Percentiles rank a stretch among this genome's conserved stretches.
Evolutionary conservation across 371 early-diverging fungal species (phyloP).

Genomic region (Dichotomocladium elegans): DNA sequence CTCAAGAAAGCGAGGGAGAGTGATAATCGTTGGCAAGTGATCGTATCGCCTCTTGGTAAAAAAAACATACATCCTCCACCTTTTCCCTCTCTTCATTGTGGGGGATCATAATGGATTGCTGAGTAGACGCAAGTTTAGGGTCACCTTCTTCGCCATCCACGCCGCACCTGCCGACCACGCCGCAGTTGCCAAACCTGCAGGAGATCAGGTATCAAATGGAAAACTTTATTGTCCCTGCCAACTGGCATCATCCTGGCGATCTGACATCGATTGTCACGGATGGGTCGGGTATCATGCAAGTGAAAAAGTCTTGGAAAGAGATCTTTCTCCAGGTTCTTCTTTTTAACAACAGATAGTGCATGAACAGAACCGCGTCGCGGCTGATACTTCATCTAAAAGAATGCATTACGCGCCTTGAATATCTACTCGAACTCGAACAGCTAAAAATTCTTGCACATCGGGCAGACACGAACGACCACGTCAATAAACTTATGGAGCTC

Average conservation of each 20-base stretch:
- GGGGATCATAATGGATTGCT: too few species aligned
- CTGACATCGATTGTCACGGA: neutral
- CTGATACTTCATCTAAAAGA: neutral
- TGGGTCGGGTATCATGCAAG: neutral
- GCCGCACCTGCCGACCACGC: neutral
- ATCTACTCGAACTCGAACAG: slow-evolving; percentile 2
- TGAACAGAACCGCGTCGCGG: neutral
- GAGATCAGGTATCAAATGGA: slow-evolving; percentile 7
- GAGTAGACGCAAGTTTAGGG: too few species aligned
- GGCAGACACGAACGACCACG: neutral
- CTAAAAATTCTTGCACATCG: neutral
- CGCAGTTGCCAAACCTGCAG: neutral
- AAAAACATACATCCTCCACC: neutral
- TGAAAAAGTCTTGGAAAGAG: too few species aligned
- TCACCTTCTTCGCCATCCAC: neutral
- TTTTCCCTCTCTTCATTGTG: too few species aligned
- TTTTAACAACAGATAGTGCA: neutral
- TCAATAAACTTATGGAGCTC: slow-evolving; percentile 1
- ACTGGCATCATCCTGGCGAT: neutral
- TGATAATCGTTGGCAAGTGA: neutral
- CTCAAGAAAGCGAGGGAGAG: neutral
- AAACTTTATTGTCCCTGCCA: slow-evolving; percentile 5
- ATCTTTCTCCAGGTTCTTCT: too few species aligned
- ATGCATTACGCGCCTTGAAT: slow-evolving; percentile 6
- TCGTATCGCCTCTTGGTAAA: neutral